Evolutionary conservation across 2,329 filamentous ascomycete genomes (phyloP).

Genomic region (Pseudogymnoascus sp.): DNA sequence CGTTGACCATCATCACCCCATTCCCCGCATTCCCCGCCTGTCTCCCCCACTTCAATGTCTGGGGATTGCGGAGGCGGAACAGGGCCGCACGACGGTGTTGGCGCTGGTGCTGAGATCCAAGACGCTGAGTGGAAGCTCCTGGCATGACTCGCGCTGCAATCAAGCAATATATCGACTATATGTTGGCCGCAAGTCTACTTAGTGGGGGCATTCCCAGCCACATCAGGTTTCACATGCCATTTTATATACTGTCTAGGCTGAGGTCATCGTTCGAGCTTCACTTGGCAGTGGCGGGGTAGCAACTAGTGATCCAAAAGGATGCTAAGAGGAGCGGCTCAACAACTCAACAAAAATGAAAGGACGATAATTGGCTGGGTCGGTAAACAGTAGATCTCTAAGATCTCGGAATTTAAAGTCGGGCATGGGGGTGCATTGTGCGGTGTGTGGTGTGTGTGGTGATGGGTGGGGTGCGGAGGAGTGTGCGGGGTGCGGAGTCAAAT

Average conservation of each 20-base stretch:
- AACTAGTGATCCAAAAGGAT: not conserved
- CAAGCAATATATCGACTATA: not conserved
- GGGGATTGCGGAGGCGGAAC: conserved; percentile 5
- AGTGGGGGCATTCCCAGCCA: not conserved
- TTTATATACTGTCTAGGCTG: not conserved
- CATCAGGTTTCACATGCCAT: conserved; percentile 1
- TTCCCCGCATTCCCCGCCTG: not conserved
- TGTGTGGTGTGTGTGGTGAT: not conserved
- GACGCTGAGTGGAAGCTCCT: not conserved
- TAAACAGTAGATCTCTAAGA: not conserved
- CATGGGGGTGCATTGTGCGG: not conserved
- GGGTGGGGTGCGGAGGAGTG: not conserved
- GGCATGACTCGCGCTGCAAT: not conserved
- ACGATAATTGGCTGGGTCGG: not conserved
- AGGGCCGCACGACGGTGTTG: not conserved
- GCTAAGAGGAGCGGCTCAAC: not conserved
- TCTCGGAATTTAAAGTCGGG: not conserved
- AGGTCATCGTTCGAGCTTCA: not conserved
- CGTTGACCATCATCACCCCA: not conserved
- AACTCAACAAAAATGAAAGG: not conserved
- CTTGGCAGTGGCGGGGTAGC: not conserved
- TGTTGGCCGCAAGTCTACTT: not conserved
- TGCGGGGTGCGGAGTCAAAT: not conserved
- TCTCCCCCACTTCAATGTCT: not conserved
- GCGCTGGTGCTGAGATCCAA: not conserved